phyloP scores from a whole-genome alignment of 768 basidiomycete genomes.

The Holtermanniella nyarrowii region DNA sequence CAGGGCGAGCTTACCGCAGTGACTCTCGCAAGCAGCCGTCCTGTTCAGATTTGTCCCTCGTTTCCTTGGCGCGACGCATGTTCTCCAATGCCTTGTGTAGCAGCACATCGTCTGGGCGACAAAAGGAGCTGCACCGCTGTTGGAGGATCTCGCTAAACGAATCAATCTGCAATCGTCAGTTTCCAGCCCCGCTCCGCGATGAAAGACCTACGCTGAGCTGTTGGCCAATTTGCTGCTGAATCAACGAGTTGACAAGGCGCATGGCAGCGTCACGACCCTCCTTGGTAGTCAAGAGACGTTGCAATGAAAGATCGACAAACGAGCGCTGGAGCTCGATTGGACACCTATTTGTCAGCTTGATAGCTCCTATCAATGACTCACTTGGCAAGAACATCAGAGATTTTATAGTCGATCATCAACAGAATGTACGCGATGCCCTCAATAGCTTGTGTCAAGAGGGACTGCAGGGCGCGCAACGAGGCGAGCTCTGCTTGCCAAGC shows the following conservation, averaged over 20 bases:
- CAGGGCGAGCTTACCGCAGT: conserved; percentile 51
- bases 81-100: conserved; percentile 96
- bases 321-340: conserved; percentile 60
- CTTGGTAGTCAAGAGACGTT: conserved; percentile 73
- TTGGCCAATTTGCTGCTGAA: conserved; percentile 95
- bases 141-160: conserved; percentile 91
- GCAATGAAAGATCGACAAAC: conserved; percentile 64
- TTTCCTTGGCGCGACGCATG: conserved; percentile 77
- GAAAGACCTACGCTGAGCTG: conserved; percentile 70
- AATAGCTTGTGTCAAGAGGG: conserved; percentile 70
- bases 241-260: conserved; percentile 84
- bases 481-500: conserved; percentile 39
- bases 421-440: conserved; percentile 92
- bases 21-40: conserved; percentile 77
- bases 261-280: conserved; percentile 80
- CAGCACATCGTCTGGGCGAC: conserved; percentile 95
- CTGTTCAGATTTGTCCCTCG: conserved; percentile 60
- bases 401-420: conserved; percentile 78
- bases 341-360: conserved; percentile 48
- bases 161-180: conserved; percentile 59
- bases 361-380: conserved; percentile 42
- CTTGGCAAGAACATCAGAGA: conserved; percentile 74
- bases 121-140: conserved; percentile 91
- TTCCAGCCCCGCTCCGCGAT: not conserved
- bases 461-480: conserved; percentile 29